Conservation (phyloP, 1,139 yeast genomes). For the Geotrichum aggregatum region DNA sequence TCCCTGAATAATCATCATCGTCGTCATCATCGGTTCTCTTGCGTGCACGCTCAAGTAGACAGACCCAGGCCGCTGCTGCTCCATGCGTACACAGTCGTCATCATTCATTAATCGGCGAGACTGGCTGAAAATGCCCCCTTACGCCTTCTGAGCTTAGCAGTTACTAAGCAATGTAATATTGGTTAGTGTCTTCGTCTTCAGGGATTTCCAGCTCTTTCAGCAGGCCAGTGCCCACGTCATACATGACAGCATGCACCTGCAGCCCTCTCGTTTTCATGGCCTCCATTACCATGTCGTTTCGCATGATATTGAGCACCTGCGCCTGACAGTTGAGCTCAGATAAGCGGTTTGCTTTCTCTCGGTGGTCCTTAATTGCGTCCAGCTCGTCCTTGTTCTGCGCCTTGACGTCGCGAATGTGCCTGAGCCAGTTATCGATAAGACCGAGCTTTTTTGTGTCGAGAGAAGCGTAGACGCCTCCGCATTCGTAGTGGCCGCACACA, state of each 20-base stretch:
- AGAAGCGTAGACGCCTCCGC: constrained; percentile 94
- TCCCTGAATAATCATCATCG: too few species aligned
- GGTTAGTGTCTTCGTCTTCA: constrained; percentile 30
- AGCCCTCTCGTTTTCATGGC: constrained; percentile 71
- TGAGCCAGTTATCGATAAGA: constrained; percentile 72
- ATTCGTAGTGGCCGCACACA: constrained; percentile 96
- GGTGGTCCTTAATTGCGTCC: constrained; percentile 39
- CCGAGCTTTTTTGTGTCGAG: constrained; percentile 64
- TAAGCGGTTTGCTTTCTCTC: constrained; percentile 57
- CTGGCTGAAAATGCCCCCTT: too few species aligned
- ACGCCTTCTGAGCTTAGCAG: too few species aligned
- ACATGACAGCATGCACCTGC: constrained; percentile 83
- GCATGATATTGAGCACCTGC: constrained; percentile 52
- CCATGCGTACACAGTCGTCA: too few species aligned
- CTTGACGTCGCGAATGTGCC: constrained; percentile 66
- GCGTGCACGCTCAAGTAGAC: too few species aligned
- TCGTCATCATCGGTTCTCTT: too few species aligned
- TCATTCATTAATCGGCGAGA: too few species aligned
- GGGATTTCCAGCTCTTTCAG: constrained; percentile 47
- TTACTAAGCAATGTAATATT: constrained; percentile 23
- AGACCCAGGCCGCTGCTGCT: too few species aligned
- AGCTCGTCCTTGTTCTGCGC: constrained; percentile 49
- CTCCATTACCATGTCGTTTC: constrained; percentile 70
- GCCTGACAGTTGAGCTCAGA: constrained; percentile 75
- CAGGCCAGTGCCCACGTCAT: constrained; percentile 77